Evolutionary conservation across 768 basidiomycete genomes (phyloP).

Genomic region (Boletus reticulatus): DNA sequence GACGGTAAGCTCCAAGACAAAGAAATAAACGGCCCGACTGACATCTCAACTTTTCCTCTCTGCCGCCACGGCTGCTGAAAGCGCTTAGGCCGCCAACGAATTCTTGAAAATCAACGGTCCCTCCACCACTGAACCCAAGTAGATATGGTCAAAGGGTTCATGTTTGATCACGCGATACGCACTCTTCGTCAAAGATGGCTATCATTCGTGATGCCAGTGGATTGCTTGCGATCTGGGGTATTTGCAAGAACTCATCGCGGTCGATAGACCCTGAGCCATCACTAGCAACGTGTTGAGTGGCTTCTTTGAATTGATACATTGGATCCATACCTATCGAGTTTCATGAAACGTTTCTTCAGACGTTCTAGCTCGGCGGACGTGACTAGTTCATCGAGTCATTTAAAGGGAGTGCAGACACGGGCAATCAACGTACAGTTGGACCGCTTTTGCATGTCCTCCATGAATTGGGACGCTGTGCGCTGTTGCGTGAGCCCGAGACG

Average conservation of each 20-base stretch:
- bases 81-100: conserved; percentile 98
- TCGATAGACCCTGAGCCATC: conserved; percentile 98
- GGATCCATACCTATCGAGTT: conserved; percentile 78
- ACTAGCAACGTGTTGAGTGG: conserved; percentile 37
- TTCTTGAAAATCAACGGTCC: conserved; percentile 98
- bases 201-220: conserved; percentile 97
- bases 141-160: background rate
- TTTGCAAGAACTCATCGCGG: conserved; percentile 97
- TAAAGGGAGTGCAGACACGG: background rate
- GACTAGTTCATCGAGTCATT: conserved; percentile 52
- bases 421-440: conserved; percentile 82
- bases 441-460: conserved; percentile 96
- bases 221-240: conserved; percentile 98
- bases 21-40: conserved; percentile 31
- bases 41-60: conserved; percentile 97
- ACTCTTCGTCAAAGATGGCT: conserved; percentile 99
- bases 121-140: conserved; percentile 71
- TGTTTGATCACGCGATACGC: conserved; percentile 35
- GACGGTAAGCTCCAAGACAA: background rate
- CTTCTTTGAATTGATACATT: background rate
- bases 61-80: conserved; percentile 93
- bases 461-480: conserved; percentile 79
- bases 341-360: conserved; percentile 99
- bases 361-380: conserved; percentile 91
- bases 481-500: conserved; percentile 3